Base-by-base conservation (phyloP, 768 basidiomycete species). In the Boletus vermiculosoides region DNA sequence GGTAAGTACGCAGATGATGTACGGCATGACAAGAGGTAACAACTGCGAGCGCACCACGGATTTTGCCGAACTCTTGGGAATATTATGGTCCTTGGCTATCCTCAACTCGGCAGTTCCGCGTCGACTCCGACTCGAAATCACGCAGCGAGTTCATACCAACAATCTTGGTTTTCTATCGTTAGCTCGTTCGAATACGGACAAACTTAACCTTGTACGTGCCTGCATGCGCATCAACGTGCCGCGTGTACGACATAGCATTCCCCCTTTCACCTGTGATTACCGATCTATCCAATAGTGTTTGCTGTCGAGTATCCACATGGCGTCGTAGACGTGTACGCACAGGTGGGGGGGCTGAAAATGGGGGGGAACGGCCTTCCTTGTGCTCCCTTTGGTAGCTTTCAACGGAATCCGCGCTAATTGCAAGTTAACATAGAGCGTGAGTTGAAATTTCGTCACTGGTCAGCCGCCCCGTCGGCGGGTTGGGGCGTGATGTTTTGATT, bases 151-250 rank as follows among this genome's bases (percentile, higher is more conserved):
- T 42, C 54, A 25, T 10, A 13, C 40, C 37, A 42, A 25, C 31
- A 34, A 13, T 16, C 42, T 31, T 54, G 34, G 52, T 50, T 41
- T 40, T 45, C 51, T 60, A 55, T 57, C 55, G 51, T 55, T 51
- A 53, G 55, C n/a, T 18, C 23, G 1, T n/a, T 42, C 47, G 18
- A 30, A 51, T 46, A 36, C 33, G 23, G n/a, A 47, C 60, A 68
- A 66, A 66, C 66, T 52, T 66, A 68, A 66, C 65, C 20, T 65
- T 66, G 63, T 39, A 22, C 41, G 36, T 20, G 40, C 45, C 55
- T 52, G 41, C 63, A 40, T 11, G 46, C 36, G 39, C 13, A 44
- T 54, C 52, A 49, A 34, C 23, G 46, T 36, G 54, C 23, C 37
- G 25, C 13, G 16, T 30, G 50, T 52, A 48, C 48, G 45, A 23